Conservation (phyloP, 129 eudicot genomes). For the Pittosporum tobira region DNA sequence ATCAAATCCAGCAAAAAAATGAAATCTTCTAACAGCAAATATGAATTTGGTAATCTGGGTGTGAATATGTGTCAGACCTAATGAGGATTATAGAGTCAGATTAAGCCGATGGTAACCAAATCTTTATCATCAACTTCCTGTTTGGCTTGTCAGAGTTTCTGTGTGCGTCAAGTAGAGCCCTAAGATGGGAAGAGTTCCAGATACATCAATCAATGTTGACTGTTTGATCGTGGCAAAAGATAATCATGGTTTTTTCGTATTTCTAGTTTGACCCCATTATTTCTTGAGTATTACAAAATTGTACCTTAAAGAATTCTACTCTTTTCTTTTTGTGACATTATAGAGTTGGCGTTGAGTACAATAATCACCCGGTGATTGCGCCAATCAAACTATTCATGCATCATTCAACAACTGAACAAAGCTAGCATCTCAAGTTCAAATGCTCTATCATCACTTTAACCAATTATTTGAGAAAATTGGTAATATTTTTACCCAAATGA, state of each 20-base stretch:
- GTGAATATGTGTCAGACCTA: constrained; percentile 1
- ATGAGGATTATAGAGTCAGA: neutral
- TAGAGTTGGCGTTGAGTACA: no score
- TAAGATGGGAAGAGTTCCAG: neutral
- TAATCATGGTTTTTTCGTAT: neutral
- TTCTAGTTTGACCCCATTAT: neutral
- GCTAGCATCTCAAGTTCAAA: no score
- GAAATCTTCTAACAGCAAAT: neutral
- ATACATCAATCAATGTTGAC: constrained; percentile 5
- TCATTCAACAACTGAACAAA: no score
- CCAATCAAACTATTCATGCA: no score
- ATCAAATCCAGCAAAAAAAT: neutral
- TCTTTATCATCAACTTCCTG: neutral
- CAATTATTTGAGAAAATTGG: no score
- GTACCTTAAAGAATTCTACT: no score
- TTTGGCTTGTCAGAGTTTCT: neutral
- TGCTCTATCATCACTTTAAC: no score
- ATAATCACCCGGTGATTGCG: no score
- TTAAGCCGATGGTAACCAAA: neutral
- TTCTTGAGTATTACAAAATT: no score
- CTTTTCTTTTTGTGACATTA: no score
- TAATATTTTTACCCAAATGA: no score
- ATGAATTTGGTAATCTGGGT: neutral
- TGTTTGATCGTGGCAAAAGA: constrained; percentile 8
- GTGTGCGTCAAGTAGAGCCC: neutral